These are phyloP conservation scores for Cenchrus americanus DNA, from an alignment of 176 grass and related monocot genomes.

Conservation along the genomic window DNA sequence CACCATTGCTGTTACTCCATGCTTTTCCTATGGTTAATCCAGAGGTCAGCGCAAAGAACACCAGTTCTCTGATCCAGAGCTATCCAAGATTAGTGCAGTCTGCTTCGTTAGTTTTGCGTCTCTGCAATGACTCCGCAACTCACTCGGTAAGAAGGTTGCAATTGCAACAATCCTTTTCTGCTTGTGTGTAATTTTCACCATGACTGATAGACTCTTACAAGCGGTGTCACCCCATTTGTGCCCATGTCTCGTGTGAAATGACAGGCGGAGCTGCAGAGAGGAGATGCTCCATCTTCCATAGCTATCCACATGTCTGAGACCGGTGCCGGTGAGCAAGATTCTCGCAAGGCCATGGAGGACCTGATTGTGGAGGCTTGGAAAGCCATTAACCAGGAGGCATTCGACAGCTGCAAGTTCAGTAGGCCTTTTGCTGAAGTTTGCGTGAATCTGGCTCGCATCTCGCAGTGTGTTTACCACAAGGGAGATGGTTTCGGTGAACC, in stretches of 20 bases:
- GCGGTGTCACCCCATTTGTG: too few relatives aligned
- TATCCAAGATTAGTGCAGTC: conserved; percentile 33
- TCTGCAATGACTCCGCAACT: conserved; percentile 55
- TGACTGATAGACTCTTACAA: too few relatives aligned
- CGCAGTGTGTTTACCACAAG: conserved; percentile 50
- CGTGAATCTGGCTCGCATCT: conserved; percentile 53
- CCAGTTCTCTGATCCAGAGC: neutral
- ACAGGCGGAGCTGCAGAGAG: conserved; percentile 50
- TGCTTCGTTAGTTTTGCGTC: conserved; percentile 41
- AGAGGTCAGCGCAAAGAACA: neutral
- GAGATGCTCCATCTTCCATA: conserved; percentile 53
- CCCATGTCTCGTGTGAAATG: neutral
- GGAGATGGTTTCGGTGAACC: conserved; percentile 43
- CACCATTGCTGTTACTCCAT: conserved; percentile 35
- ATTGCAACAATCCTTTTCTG: too few relatives aligned
- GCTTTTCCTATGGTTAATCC: conserved; percentile 2
- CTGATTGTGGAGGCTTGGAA: conserved; percentile 41
- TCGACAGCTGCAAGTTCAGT: neutral
- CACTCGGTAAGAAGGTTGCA: too few relatives aligned
- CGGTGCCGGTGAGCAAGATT: conserved; percentile 27
- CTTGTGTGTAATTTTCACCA: too few relatives aligned
- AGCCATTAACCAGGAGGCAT: conserved; percentile 41
- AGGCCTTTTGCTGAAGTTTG: conserved; percentile 7
- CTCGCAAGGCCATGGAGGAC: conserved; percentile 37
- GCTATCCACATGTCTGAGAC: conserved; percentile 43